Conservation (phyloP, 345 rosid genomes). For the Nephelium lappaceum region DNA sequence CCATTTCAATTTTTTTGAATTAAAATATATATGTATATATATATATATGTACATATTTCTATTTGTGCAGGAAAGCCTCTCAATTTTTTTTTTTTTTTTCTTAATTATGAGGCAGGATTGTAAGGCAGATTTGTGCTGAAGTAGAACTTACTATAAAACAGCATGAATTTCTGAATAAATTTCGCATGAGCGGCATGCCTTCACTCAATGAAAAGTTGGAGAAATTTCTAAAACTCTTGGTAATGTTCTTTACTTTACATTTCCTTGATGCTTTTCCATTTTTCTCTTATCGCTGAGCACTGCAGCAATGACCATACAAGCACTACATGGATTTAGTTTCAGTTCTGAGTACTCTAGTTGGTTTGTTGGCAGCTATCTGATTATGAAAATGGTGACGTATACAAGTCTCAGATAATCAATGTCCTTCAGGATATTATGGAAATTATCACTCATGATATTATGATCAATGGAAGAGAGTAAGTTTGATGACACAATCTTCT, state of each 20-base stretch:
- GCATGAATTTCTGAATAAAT: slow-evolving; percentile 52
- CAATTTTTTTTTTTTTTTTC: slow-evolving; percentile 21
- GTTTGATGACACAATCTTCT: slow-evolving; percentile 34
- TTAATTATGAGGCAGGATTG: slow-evolving; percentile 45
- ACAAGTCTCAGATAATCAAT: slow-evolving; percentile 79
- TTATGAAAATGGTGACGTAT: slow-evolving; percentile 32
- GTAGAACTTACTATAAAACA: slow-evolving; percentile 53
- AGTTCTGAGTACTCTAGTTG: slow-evolving; percentile 11
- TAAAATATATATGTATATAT: too few relatives aligned
- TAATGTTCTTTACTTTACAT: slow-evolving; percentile 28
- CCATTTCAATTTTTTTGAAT: background rate
- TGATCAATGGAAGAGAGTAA: slow-evolving; percentile 74
- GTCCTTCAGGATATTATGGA: slow-evolving; percentile 92
- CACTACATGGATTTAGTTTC: background rate
- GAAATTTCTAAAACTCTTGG: slow-evolving; percentile 78
- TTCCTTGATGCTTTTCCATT: slow-evolving; percentile 8
- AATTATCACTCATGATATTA: slow-evolving; percentile 75
- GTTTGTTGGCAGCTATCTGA: slow-evolving; percentile 53
- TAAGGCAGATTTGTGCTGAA: slow-evolving; percentile 56
- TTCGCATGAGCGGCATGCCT: slow-evolving; percentile 77
- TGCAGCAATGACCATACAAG: background rate
- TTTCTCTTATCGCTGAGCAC: slow-evolving; percentile 13
- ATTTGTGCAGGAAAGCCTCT: slow-evolving; percentile 1
- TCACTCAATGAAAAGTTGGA: slow-evolving; percentile 71
- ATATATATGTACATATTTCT: background rate